Percentiles rank a stretch among this genome's conserved stretches.
phyloP scores from a whole-genome alignment of 2,329 filamentous ascomycete genomes.

The Talaromyces verruculosus region DNA sequence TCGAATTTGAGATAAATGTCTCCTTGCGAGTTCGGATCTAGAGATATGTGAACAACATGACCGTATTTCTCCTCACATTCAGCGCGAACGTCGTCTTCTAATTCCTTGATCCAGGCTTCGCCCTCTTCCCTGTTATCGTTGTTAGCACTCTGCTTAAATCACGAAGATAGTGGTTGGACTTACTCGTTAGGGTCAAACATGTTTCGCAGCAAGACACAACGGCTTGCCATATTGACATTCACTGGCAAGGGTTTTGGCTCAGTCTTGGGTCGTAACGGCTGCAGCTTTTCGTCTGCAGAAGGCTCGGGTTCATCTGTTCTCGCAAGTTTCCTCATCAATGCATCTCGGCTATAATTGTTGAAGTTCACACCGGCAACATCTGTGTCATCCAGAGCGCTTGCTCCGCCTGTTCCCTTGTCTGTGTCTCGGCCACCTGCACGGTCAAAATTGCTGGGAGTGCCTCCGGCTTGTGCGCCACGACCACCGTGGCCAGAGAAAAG shows the following conservation, averaged over 20 bases:
- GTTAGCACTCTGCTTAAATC: neutral
- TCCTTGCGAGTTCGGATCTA: slow-evolving; percentile 89
- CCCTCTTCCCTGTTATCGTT: slow-evolving; percentile 67
- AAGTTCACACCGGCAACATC: slow-evolving; percentile 98
- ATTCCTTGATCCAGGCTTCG: slow-evolving; percentile 84
- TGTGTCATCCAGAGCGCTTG: slow-evolving; percentile 93
- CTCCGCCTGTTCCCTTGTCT: slow-evolving; percentile 82
- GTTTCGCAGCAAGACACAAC: slow-evolving; percentile 91
- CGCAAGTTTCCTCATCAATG: slow-evolving; percentile 97
- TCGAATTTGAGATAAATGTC: slow-evolving; percentile 99
- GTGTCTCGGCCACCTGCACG: slow-evolving; percentile 84
- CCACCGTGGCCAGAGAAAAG: slow-evolving; percentile 88
- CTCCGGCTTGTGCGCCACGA: slow-evolving; percentile 78
- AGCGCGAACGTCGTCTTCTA: slow-evolving; percentile 87
- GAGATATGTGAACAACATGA: slow-evolving; percentile 92
- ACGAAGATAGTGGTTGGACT: slow-evolving; percentile 41
- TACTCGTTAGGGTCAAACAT: slow-evolving; percentile 94
- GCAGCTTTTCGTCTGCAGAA: slow-evolving; percentile 64
- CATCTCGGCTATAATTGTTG: slow-evolving; percentile 98
- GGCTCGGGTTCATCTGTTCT: slow-evolving; percentile 80
- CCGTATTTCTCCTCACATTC: slow-evolving; percentile 97
- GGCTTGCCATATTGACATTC: slow-evolving; percentile 86
- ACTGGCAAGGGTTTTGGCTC: slow-evolving; percentile 76
- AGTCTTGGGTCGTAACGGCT: slow-evolving; percentile 73
- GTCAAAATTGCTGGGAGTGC: slow-evolving; percentile 72